Base-by-base conservation (phyloP, 179 eudicot genomes). In the Patellifolia procumbens region DNA sequence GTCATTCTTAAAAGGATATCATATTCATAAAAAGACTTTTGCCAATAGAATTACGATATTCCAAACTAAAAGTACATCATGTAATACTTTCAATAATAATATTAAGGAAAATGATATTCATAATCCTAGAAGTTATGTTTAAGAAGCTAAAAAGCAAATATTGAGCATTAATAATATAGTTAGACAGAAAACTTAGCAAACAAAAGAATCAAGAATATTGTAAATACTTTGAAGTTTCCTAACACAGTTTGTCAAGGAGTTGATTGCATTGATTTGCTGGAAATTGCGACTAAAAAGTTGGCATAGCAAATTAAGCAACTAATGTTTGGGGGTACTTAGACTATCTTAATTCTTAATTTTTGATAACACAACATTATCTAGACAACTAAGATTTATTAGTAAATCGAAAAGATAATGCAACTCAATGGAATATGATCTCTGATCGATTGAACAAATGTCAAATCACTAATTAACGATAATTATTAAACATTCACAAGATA, bases 381-480 rank as follows among this genome's bases (percentile, higher is more conserved):
- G 70, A 29, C 70, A 66, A 66, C 70, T 63, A 63, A 63, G 68
- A 63, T 63, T 8, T 19, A 63, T 17, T 16, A 62, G n/a, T 31
- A 62, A 31, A 55, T 34, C n/a, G 9, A 3, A 62, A 15, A 62
- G 1, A 3, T 9, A 62, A 31, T 34, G n/a, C 8, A 63, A 19
- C 26, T 63, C 0, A 39, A 39, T 39, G 10, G 0, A 39, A 66
- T 24, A 66, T 13, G 46, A 22, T 66, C 12, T 22, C 24, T 39
- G 39, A 24, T 24, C 31, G 22, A 20, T 39, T 58, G 62, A 58
- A 39, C 28, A 39, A 20, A 22, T 10, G 70, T 66, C 70, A 66
- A 42, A 66, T 66, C 19, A 39, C n/a, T 7, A 22, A 58, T 58
- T 56, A 56, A 73, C 42, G 59, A 42, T 42, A 59, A 56, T 53